Evolutionary conservation across 2,329 filamentous ascomycete species (phyloP).

Genomic region (Ophioceras dolichostomum): DNA sequence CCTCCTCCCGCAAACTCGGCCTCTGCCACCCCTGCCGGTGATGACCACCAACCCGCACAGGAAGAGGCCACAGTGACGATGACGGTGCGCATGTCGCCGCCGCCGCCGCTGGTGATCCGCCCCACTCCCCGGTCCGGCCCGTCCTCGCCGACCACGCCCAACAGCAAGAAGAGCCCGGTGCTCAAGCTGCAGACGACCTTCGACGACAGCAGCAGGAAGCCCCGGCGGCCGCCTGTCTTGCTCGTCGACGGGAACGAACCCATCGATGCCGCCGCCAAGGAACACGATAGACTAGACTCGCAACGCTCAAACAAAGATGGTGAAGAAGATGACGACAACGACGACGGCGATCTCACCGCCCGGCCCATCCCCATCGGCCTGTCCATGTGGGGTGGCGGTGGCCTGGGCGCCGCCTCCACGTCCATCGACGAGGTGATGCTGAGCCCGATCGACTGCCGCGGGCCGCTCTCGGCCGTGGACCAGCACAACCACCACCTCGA

Average conservation of each 20-base stretch:
- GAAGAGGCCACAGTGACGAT: no score
- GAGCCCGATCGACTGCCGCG: constrained; percentile 11
- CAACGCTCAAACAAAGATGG: background rate
- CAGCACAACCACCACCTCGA: constrained; percentile 11
- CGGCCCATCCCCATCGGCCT: constrained; percentile 12
- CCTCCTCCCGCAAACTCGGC: no score
- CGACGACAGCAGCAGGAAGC: constrained; percentile 5
- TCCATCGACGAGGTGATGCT: constrained; percentile 33
- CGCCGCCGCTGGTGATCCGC: constrained; percentile 5
- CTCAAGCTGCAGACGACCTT: constrained; percentile 34
- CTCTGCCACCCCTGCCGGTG: no score
- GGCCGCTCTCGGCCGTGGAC: constrained; percentile 6
- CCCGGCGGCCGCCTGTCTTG: constrained; percentile 5
- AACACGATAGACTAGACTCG: background rate
- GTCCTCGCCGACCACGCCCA: constrained; percentile 1
- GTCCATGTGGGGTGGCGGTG: constrained; percentile 5
- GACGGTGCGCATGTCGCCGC: constrained; percentile 12
- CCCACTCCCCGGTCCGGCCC: no score
- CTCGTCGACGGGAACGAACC: constrained; percentile 12
- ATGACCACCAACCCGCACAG: no score
- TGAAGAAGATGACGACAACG: constrained; percentile 10
- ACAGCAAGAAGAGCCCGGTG: constrained; percentile 14
- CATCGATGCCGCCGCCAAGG: background rate
- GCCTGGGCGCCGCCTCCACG: constrained; percentile 12
- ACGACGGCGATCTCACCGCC: constrained; percentile 23